These are phyloP conservation scores for Leccinum angustisporum DNA, from an alignment of 1,284 basidiomycete genomes.

Conservation along the genomic window DNA sequence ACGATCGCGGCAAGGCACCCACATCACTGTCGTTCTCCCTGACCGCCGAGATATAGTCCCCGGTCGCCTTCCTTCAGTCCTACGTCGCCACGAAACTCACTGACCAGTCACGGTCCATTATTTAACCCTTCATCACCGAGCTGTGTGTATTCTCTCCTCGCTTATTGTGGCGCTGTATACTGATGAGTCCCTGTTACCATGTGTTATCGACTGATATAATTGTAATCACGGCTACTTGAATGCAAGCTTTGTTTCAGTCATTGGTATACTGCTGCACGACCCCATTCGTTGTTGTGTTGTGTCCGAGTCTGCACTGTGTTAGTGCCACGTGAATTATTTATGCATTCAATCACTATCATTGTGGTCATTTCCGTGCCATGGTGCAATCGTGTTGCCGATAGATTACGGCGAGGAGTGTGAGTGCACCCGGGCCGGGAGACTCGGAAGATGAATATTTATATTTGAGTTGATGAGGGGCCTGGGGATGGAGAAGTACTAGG, in stretches of 20 bases:
- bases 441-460: no score
- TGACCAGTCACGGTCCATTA: constrained; percentile 68
- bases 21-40: constrained; percentile 87
- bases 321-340: no score
- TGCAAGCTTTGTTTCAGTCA: constrained; percentile 44
- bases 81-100: constrained; percentile 81
- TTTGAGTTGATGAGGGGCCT: no score
- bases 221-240: constrained; percentile 40
- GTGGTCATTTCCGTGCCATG: no score
- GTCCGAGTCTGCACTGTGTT: no score
- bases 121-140: constrained; percentile 83
- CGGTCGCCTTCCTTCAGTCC: constrained; percentile 85
- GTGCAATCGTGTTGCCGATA: no score
- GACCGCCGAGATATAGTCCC: constrained; percentile 81
- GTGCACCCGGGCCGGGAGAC: no score
- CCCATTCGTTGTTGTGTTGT: no score
- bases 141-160: constrained; percentile 50
- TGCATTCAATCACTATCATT: no score
- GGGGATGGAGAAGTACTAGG: no score
- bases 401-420: no score
- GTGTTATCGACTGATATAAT: constrained; percentile 19
- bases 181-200: constrained; percentile 29
- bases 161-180: constrained; percentile 7
- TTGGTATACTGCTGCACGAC: not conserved
- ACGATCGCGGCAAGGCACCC: no score